Evolutionary conservation across 75 land plant species (phyloP).

Genomic region (Selaginella tamariscina): DNA sequence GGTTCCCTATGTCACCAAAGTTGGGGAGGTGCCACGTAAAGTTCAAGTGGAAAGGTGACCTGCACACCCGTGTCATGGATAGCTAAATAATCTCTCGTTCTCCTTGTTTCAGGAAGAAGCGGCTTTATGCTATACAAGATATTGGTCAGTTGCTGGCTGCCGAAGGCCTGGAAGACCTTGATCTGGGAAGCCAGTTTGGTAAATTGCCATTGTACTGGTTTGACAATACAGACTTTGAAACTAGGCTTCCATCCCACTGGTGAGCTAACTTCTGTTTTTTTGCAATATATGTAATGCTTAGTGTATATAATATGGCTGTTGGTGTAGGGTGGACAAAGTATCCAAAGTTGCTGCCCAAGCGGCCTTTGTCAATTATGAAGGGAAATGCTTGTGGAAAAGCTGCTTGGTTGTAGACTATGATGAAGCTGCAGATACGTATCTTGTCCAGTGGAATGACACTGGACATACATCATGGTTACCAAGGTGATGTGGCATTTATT

Average conservation of each 20-base stretch:
- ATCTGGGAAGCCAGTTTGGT: constrained; percentile 9
- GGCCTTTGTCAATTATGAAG: constrained; percentile 12
- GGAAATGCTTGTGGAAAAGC: constrained; percentile 20
- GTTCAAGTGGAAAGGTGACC: constrained; percentile 23
- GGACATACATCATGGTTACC: constrained; percentile 28
- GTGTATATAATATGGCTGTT: background rate
- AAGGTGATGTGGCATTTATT: constrained; percentile 17
- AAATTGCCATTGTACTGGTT: constrained; percentile 20
- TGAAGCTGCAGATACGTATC: constrained; percentile 18
- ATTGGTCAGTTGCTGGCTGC: constrained; percentile 7
- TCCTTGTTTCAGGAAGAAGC: constrained; percentile 19
- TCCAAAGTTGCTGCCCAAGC: constrained; percentile 18
- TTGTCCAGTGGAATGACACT: constrained; percentile 25
- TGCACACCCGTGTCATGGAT: too few relatives aligned
- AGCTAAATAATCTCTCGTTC: too few relatives aligned
- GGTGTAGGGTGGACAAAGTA: constrained; percentile 27
- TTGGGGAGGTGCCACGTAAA: constrained; percentile 21
- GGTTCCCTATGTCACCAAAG: constrained; percentile 24
- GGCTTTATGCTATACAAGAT: constrained; percentile 18
- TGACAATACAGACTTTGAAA: constrained; percentile 27
- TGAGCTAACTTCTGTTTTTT: background rate
- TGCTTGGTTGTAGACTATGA: constrained; percentile 17
- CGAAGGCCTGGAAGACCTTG: constrained; percentile 7
- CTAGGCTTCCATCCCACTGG: constrained; percentile 26
- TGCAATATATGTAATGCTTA: background rate